These are phyloP conservation scores for Trichoderma harzianum DNA, from an alignment of 2,329 filamentous ascomycete genomes.

Conservation along the genomic window DNA sequence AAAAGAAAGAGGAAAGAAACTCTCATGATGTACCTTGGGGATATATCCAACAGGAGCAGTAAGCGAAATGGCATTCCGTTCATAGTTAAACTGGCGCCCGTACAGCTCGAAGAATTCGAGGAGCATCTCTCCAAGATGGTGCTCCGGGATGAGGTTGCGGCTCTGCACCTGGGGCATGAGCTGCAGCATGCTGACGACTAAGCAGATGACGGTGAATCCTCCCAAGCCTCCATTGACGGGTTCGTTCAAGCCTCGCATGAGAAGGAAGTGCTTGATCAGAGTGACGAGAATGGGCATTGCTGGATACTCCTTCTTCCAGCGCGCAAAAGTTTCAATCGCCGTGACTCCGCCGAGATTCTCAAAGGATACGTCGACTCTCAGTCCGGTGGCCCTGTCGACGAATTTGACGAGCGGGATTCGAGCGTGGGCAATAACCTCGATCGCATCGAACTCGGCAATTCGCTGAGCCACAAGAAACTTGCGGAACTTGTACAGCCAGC, in stretches of 20 bases:
- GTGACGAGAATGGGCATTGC: constrained; percentile 84
- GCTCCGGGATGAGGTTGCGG: constrained; percentile 53
- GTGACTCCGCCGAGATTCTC: constrained; percentile 81
- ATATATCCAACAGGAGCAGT: constrained; percentile 67
- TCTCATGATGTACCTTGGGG: constrained; percentile 59
- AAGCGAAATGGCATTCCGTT: constrained; percentile 69
- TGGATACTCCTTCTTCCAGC: constrained; percentile 77
- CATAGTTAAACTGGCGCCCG: constrained; percentile 74
- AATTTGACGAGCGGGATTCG: constrained; percentile 94
- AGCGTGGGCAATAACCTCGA: constrained; percentile 69
- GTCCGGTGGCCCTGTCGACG: constrained; percentile 69
- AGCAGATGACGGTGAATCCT: constrained; percentile 89
- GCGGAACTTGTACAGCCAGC: constrained; percentile 60
- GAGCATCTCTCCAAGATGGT: constrained; percentile 75
- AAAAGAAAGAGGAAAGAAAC: neutral
- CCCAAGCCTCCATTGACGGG: constrained; percentile 88
- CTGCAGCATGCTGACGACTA: constrained; percentile 86
- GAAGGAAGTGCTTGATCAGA: constrained; percentile 86
- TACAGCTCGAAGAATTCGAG: constrained; percentile 89
- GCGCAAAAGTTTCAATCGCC: constrained; percentile 75
- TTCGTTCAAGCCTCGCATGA: constrained; percentile 88
- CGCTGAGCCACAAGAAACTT: constrained; percentile 53
- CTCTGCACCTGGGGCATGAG: constrained; percentile 69
- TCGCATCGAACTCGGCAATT: constrained; percentile 55
- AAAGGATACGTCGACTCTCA: constrained; percentile 91